phyloP scores from a whole-genome alignment of 306 rosid genomes.

The Neltuma alba region DNA sequence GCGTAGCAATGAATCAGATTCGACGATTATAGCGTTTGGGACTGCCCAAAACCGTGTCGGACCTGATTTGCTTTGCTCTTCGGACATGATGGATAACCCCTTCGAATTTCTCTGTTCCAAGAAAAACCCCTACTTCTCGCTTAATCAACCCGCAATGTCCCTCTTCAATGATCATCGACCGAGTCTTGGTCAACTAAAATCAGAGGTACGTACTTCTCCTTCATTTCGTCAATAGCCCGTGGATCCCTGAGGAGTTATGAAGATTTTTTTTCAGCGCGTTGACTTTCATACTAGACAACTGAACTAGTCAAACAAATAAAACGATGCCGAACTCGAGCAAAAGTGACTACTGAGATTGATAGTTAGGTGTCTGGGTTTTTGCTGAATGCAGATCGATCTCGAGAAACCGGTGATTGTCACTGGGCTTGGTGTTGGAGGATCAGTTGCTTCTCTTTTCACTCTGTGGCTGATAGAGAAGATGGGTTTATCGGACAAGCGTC shows the following conservation, averaged over 20 bases:
- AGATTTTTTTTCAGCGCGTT: background rate
- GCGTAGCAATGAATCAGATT: background rate
- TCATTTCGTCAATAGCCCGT: background rate
- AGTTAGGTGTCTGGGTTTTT: background rate
- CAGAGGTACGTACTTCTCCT: constrained; percentile 44
- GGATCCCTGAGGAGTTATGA: background rate
- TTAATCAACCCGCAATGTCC: constrained; percentile 38
- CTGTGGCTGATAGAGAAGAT: constrained; percentile 49
- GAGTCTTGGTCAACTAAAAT: constrained; percentile 34
- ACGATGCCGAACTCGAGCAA: background rate
- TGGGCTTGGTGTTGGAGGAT: constrained; percentile 68
- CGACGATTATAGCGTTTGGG: constrained; percentile 47
- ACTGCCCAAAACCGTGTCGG: constrained; percentile 13
- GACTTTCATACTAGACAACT: background rate
- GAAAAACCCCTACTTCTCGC: constrained; percentile 18
- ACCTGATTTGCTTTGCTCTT: constrained; percentile 31
- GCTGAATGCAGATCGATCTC: constrained; percentile 32
- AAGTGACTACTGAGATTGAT: background rate
- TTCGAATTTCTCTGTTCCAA: constrained; percentile 54
- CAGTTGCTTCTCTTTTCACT: constrained; percentile 77
- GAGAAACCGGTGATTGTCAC: constrained; percentile 48
- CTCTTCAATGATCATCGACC: constrained; percentile 27
- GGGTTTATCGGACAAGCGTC: constrained; percentile 39
- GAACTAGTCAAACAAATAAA: background rate
- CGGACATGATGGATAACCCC: constrained; percentile 20